A percentile compares a stretch with the other conserved stretches of the same genome.
These are phyloP conservation scores for Bipolaris sorokiniana DNA, from an alignment of 2,329 filamentous ascomycete species.

Conservation along the genomic window DNA sequence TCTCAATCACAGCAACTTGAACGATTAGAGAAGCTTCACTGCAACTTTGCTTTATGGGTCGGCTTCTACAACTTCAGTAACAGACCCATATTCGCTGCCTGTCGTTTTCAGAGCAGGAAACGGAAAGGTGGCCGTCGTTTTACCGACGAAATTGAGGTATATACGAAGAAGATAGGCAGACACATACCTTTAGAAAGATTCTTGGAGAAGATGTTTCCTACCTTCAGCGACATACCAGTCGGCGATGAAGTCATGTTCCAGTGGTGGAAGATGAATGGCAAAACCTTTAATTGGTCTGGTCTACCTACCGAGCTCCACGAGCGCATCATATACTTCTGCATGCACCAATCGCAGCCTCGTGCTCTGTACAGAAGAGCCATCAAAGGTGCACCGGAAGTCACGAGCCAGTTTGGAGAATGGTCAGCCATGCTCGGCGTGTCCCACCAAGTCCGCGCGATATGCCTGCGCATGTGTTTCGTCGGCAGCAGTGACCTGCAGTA, in stretches of 20 bases:
- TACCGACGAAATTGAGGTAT: background rate
- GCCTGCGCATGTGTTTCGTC: conserved; percentile 28
- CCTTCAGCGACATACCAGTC: background rate
- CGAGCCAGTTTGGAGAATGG: conserved; percentile 26
- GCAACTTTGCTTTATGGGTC: conserved; percentile 3
- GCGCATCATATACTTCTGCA: conserved; percentile 27
- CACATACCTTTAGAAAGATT: conserved; percentile 14
- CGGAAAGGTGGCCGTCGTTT: background rate
- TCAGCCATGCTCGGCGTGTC: conserved; percentile 26
- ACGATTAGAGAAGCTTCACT: background rate
- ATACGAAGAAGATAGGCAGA: background rate
- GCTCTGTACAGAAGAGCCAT: background rate
- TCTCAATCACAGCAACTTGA: background rate
- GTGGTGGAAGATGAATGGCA: conserved; percentile 35
- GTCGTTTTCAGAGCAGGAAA: background rate
- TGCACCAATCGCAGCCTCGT: conserved; percentile 9
- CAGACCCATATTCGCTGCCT: conserved; percentile 1
- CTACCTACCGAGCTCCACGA: conserved; percentile 40
- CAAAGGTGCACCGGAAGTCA: conserved; percentile 21
- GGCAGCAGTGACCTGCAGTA: conserved; percentile 16
- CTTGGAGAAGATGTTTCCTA: conserved; percentile 13
- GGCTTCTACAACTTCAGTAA: conserved; percentile 14
- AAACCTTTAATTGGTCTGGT: conserved; percentile 32
- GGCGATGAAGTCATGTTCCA: conserved; percentile 7
- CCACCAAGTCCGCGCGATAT: conserved; percentile 30